These are phyloP conservation scores for Fusarium nisikadoi DNA, from an alignment of 2,329 filamentous ascomycete species.

Conservation along the genomic window DNA sequence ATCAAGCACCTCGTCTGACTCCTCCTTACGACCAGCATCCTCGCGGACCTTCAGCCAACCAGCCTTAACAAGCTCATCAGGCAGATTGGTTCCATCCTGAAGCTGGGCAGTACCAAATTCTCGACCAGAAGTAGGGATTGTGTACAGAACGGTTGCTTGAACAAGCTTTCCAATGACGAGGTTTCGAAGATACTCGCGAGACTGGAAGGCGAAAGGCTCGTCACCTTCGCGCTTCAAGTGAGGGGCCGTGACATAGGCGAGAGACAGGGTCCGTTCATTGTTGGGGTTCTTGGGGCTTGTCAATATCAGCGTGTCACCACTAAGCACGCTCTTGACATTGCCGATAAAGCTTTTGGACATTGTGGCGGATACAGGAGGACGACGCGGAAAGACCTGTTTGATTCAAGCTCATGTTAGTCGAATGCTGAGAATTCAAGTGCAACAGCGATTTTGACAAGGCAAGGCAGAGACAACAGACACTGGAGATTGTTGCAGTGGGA, in stretches of 20 bases:
- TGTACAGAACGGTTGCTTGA: conserved; percentile 87
- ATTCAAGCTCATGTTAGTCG: conserved; percentile 26
- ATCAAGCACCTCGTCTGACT: conserved; percentile 77
- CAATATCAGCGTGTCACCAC: conserved; percentile 90
- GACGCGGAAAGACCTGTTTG: conserved; percentile 34
- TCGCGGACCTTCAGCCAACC: conserved; percentile 95
- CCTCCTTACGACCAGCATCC: conserved; percentile 91
- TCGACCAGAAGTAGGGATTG: conserved; percentile 82
- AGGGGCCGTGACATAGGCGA: conserved; percentile 92
- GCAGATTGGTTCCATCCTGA: conserved; percentile 79
- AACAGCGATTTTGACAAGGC: not conserved
- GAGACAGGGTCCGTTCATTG: conserved; percentile 85
- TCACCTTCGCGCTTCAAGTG: conserved; percentile 89
- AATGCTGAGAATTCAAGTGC: not conserved
- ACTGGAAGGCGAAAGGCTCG: conserved; percentile 92
- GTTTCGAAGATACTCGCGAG: conserved; percentile 89
- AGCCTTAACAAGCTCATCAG: conserved; percentile 84
- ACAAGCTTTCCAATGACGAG: conserved; percentile 87
- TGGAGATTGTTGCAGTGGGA: not conserved
- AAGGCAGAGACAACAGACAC: not conserved
- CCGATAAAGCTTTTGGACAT: conserved; percentile 69
- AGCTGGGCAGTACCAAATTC: conserved; percentile 88
- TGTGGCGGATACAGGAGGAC: conserved; percentile 44
- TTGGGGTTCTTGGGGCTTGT: conserved; percentile 82
- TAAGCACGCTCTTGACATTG: conserved; percentile 92